Base-by-base conservation (phyloP, 768 basidiomycete species). In the Lactarius evosmus region DNA sequence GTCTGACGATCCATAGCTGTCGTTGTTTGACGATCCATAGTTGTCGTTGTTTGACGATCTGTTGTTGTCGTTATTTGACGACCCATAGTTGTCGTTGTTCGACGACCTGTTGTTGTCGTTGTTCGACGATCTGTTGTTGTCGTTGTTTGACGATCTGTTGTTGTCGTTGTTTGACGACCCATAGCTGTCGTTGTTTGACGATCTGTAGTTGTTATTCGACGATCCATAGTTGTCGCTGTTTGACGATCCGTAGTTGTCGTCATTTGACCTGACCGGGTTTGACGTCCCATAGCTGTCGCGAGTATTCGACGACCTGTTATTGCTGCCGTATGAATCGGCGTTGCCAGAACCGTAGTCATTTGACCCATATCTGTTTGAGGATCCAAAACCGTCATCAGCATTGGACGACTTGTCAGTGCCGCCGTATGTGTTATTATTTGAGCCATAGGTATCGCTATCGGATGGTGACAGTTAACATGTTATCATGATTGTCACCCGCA, bases 161-260 rank as follows among this genome's bases (percentile, higher is more conserved):
- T 33, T 62, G 65, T 65, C 59, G 53, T 41, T 14, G 36, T 41
- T 40, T 2, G 44, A 36, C 2, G 65, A 36, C 6, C 58, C 50
- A 53, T 22, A 56, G 44, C 6, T 29, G 41, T 51, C 54, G 50
- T 60, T 46, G 46, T 30, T 51, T 2, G 27, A 51, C 7, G 50
- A 30, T 46, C 58, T 56, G 41, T 51, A 52, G 54, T 54, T 27
- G 27, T 75, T 68, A 49, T 62, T 66, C 34, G 65, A 70, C 49
- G 71, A 67, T 52, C 65, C 57, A 69, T 70, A 71, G 25, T 72
- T 72, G 34, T 71, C 73, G 44, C 72, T 70, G 4, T 70, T 70
- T 52, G 70, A 71, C 33, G 53, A 38, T 17, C 66, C 65, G 38
- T 61, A 63, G 14, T 27, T 62, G 63, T 65, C 56, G 56, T 49